phyloP scores from a whole-genome alignment of 2,329 filamentous ascomycete species.

The Sarocladium oryzae region DNA sequence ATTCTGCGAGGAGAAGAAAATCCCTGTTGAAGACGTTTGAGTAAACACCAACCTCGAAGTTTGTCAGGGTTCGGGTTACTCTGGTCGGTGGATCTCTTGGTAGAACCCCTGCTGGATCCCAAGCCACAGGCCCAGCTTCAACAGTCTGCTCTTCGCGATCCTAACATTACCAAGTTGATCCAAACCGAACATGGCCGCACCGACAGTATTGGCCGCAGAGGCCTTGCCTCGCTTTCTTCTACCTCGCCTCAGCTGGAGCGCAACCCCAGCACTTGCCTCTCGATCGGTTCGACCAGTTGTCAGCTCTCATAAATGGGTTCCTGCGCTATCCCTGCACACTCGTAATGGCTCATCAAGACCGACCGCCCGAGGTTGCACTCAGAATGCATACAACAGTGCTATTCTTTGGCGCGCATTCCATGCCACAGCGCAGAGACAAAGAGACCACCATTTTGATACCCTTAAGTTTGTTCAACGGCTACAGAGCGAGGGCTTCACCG shows the following conservation, averaged over 20 bases:
- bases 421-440: constrained; percentile 47
- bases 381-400: constrained; percentile 13
- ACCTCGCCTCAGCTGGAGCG: constrained; percentile 47
- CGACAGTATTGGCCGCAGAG: constrained; percentile 25
- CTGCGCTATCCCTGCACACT: constrained; percentile 10
- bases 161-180: not conserved
- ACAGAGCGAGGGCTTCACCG: constrained; percentile 86
- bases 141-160: not conserved
- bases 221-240: constrained; percentile 47
- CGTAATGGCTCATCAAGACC: constrained; percentile 6
- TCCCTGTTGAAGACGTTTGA: no score
- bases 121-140: no score
- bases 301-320: constrained; percentile 15
- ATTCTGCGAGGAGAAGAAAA: no score
- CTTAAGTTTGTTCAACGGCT: constrained; percentile 92
- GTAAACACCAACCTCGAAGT: not conserved
- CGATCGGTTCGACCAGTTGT: constrained; percentile 21
- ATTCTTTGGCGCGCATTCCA: constrained; percentile 53
- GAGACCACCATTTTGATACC: constrained; percentile 96
- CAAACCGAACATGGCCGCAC: constrained; percentile 20
- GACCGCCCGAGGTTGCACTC: constrained; percentile 3
- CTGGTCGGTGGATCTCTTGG: not conserved
- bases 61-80: not conserved
- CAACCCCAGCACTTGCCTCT: constrained; percentile 19
- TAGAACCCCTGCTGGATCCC: not conserved